These are phyloP conservation scores for Penicillium nucicola DNA, from an alignment of 495 filamentous ascomycete species.

Conservation along the genomic window DNA sequence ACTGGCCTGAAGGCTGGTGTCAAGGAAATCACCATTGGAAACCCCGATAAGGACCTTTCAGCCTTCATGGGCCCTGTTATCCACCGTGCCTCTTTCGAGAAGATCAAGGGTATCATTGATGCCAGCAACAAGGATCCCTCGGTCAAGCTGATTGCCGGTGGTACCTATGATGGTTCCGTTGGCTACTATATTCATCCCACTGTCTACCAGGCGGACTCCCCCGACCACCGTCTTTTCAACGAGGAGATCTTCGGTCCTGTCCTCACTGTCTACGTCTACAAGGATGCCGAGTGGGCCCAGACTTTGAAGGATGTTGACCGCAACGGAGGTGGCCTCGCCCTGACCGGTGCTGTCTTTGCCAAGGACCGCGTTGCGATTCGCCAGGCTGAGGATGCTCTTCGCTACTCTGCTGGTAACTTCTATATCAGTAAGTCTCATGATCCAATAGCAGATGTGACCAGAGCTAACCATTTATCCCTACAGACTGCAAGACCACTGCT, in stretches of 20 bases:
- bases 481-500: slow-evolving; percentile 75
- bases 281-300: slow-evolving; percentile 53
- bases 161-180: slow-evolving; percentile 62
- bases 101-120: slow-evolving; percentile 65
- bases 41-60: slow-evolving; percentile 54
- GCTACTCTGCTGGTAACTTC: slow-evolving; percentile 80
- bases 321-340: slow-evolving; percentile 61
- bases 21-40: slow-evolving; percentile 49
- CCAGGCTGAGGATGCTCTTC: slow-evolving; percentile 67
- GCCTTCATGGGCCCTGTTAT: slow-evolving; percentile 80
- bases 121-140: slow-evolving; percentile 61
- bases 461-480: neutral
- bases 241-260: slow-evolving; percentile 79
- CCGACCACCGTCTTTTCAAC: slow-evolving; percentile 62
- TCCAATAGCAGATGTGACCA: neutral
- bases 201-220: slow-evolving; percentile 59
- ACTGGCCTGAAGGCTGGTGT: slow-evolving; percentile 45
- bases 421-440: slow-evolving; percentile 59
- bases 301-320: slow-evolving; percentile 57
- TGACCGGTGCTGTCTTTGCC: slow-evolving; percentile 79
- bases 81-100: slow-evolving; percentile 67
- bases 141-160: slow-evolving; percentile 63
- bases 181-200: slow-evolving; percentile 75
- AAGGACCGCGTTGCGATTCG: slow-evolving; percentile 62
- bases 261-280: slow-evolving; percentile 67